Evolutionary conservation across 2,329 filamentous ascomycete genomes (phyloP), one percentile per base, ranked within the genome.

Genomic region (Aspergillus texensis): DNA sequence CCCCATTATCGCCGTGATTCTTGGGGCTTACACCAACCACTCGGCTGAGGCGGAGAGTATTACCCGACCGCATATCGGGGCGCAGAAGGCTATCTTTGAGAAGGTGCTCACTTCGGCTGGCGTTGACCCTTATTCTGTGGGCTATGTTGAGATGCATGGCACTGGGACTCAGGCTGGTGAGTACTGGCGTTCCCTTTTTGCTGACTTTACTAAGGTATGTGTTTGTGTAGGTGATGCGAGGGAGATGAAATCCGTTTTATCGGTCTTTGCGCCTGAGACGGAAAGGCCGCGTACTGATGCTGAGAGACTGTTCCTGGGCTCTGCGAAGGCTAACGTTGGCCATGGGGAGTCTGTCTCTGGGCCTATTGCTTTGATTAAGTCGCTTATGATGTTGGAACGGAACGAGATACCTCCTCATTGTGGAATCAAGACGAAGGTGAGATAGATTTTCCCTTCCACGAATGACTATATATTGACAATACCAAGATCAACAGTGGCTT

Each of bases 61-160:
- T 71, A 95, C 92, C 0, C 90, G 92, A 62, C 93, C 93, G 1
- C 91, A 95, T 75, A 90, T 88, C 4, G 89, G 87, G 16, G 90
- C 91, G 0, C 93, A 96, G 76, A 87, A 91, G 14, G 82, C 85
- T 55, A 80, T 95, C 12, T 94, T 90, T 71, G 85, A 86, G 61
- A 83, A 86, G 45, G 88, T 95, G 32, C 82, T 95, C 1, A 85
- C 89, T 55, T 86, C 91, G 50, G 89, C 91, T 48, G 89, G 90
- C 63, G 85, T 95, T 26, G 89, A 94, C 71, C 90, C 92, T 1
- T 84, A 88, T 57, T 90, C 94, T 66, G 85, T 96, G 56, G 88
- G 88, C 76, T 96, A 94, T 72, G 89, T 96, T 10, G 93, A 96
- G 78, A 93, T 95, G 89, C 92, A 96, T 75, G 93, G 91, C 16